Percentiles rank a stretch among this genome's conserved stretches.
phyloP scores from a whole-genome alignment of 495 filamentous ascomycete species.

The Talaromyces thailandensis region DNA sequence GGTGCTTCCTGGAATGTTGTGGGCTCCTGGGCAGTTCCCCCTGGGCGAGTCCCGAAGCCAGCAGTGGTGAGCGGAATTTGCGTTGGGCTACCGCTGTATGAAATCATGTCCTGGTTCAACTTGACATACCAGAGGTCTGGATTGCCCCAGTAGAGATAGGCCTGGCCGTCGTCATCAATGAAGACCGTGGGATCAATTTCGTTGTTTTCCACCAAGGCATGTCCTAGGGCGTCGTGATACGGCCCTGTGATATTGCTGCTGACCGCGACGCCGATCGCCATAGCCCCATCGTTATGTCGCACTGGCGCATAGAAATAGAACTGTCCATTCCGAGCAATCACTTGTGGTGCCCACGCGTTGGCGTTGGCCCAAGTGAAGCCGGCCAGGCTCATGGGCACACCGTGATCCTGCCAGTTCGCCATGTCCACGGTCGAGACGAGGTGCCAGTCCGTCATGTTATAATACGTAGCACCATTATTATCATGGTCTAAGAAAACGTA shows the following conservation, averaged over 20 bases:
- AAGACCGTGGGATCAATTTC: slow-evolving; percentile 21
- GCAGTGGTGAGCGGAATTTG: slow-evolving; percentile 11
- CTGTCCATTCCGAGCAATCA: slow-evolving; percentile 19
- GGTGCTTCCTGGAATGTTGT: slow-evolving; percentile 20
- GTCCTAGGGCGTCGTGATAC: slow-evolving; percentile 20
- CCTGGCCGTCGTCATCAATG: slow-evolving; percentile 16
- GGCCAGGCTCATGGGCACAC: slow-evolving; percentile 11
- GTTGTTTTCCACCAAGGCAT: slow-evolving; percentile 16
- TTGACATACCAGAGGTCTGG: slow-evolving; percentile 20
- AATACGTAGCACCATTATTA: slow-evolving; percentile 14
- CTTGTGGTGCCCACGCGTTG: slow-evolving; percentile 15
- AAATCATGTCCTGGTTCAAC: slow-evolving; percentile 23
- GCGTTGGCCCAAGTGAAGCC: slow-evolving; percentile 11
- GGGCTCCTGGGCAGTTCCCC: background rate
- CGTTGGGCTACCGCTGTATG: slow-evolving; percentile 14
- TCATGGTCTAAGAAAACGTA: slow-evolving; percentile 24
- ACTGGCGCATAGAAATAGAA: slow-evolving; percentile 24
- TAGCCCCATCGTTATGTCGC: slow-evolving; percentile 10
- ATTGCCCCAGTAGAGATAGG: slow-evolving; percentile 18
- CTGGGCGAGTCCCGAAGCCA: slow-evolving; percentile 8
- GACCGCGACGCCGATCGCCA: slow-evolving; percentile 19
- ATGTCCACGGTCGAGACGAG: slow-evolving; percentile 21
- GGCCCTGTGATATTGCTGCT: slow-evolving; percentile 19
- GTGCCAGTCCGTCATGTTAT: slow-evolving; percentile 20
- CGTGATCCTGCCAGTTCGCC: slow-evolving; percentile 21